Evolutionary conservation across 345 rosid genomes (phyloP).

Genomic region (Eucalyptus decipiens): DNA sequence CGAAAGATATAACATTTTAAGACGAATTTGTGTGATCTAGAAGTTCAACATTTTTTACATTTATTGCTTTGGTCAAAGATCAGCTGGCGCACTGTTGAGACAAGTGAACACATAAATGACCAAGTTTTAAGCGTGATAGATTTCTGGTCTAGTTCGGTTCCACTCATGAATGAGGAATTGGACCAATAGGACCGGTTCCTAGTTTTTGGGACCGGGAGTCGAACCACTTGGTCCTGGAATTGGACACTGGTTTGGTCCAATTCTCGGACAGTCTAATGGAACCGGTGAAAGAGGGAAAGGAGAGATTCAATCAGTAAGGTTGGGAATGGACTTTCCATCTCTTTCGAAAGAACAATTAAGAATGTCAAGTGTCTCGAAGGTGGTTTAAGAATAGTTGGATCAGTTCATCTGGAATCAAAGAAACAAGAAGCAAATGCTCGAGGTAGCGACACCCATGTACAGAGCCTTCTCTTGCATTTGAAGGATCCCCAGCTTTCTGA

Average conservation of each 20-base stretch:
- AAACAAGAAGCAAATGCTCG: not conserved
- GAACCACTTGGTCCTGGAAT: too few relatives aligned
- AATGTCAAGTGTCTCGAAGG: not conserved
- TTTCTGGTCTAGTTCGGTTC: too few relatives aligned
- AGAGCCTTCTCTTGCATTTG: not conserved
- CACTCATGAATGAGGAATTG: too few relatives aligned
- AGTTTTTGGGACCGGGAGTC: too few relatives aligned
- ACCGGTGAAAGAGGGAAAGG: not conserved
- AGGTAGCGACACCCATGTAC: not conserved
- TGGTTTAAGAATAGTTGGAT: not conserved
- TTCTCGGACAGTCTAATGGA: not conserved
- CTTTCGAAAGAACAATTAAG: not conserved
- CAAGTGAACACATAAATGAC: not conserved
- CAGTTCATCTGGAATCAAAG: not conserved
- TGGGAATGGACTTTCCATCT: not conserved
- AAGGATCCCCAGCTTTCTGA: not conserved
- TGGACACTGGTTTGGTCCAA: too few relatives aligned
- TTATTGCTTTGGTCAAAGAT: not conserved
- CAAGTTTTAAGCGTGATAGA: too few relatives aligned
- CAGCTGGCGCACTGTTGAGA: not conserved
- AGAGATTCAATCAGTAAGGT: not conserved
- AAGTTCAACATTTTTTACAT: not conserved
- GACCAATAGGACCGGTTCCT: too few relatives aligned
- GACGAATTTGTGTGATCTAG: not conserved
- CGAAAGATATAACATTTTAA: not conserved